Evolutionary conservation across 768 basidiomycete species (phyloP).

Genomic region (Rhodotorula taiwanensis): DNA sequence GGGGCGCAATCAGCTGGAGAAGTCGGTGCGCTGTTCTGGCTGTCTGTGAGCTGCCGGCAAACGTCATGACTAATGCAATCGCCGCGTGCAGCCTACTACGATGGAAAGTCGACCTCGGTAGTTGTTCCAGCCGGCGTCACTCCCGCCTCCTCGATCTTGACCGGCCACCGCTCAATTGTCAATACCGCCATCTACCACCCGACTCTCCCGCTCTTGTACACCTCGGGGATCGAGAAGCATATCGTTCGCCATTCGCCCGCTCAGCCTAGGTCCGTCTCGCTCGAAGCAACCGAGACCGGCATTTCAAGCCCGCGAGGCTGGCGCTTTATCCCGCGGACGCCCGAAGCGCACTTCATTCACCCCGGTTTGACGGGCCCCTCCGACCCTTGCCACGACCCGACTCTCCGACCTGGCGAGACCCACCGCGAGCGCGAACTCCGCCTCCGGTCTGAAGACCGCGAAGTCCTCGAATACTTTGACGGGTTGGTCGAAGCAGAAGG

Average conservation of each 20-base stretch:
- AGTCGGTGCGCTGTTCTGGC: no score
- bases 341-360: neutral
- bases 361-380: neutral
- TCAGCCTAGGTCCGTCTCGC: no score
- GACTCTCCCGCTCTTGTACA: constrained; percentile 58
- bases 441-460: constrained; percentile 11
- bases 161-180: constrained; percentile 70
- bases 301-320: no score
- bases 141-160: constrained; percentile 2
- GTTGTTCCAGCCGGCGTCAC: constrained; percentile 15
- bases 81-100: no score
- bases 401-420: neutral
- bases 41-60: no score
- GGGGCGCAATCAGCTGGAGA: no score
- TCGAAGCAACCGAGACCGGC: no score
- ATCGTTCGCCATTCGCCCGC: constrained; percentile 8
- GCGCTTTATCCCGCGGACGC: neutral
- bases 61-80: no score
- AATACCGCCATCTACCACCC: constrained; percentile 71
- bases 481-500: neutral
- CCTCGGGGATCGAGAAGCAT: constrained; percentile 60
- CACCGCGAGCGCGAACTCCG: neutral
- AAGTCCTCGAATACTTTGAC: constrained; percentile 29
- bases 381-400: neutral
- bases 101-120: no score